Conservation (phyloP, 2,329 filamentous ascomycete genomes). For the Zymoseptoria ardabiliae region DNA sequence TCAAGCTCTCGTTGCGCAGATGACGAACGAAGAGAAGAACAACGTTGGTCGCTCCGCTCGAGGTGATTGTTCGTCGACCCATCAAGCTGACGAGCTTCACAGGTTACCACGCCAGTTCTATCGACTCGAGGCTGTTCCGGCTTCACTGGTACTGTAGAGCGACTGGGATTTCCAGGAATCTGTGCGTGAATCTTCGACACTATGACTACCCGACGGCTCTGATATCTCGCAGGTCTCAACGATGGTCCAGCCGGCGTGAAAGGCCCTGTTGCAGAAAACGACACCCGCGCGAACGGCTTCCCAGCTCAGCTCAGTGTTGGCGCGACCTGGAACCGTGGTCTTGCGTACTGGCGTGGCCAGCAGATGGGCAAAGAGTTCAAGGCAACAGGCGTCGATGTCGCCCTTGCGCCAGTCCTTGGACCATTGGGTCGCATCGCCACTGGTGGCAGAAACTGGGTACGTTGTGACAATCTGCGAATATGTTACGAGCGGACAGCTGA, state of each 20-base stretch:
- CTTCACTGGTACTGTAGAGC: slow-evolving; percentile 30
- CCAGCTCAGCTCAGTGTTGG: slow-evolving; percentile 31
- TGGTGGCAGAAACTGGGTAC: slow-evolving; percentile 25
- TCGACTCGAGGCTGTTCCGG: slow-evolving; percentile 27
- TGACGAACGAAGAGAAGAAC: slow-evolving; percentile 33
- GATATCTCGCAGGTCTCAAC: not conserved
- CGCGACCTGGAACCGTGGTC: slow-evolving; percentile 32
- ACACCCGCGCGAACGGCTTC: slow-evolving; percentile 30
- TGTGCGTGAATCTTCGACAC: slow-evolving; percentile 16
- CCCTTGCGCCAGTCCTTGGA: slow-evolving; percentile 25
- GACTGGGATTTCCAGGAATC: slow-evolving; percentile 33
- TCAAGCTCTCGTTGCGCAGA: slow-evolving; percentile 30
- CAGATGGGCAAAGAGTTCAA: slow-evolving; percentile 29
- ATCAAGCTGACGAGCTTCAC: not conserved
- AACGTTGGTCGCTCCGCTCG: slow-evolving; percentile 26
- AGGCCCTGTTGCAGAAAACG: slow-evolving; percentile 32
- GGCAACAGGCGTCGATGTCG: slow-evolving; percentile 24
- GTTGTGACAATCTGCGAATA: not conserved
- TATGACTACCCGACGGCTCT: not conserved
- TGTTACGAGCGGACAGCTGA: not conserved
- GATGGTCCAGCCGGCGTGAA: slow-evolving; percentile 18
- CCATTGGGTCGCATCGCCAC: slow-evolving; percentile 22
- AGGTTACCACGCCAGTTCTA: slow-evolving; percentile 1
- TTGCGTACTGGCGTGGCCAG: slow-evolving; percentile 28
- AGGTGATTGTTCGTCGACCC: not conserved